Conservation (phyloP, 2,329 filamentous ascomycete species). For the Paramyrothecium sp. region DNA sequence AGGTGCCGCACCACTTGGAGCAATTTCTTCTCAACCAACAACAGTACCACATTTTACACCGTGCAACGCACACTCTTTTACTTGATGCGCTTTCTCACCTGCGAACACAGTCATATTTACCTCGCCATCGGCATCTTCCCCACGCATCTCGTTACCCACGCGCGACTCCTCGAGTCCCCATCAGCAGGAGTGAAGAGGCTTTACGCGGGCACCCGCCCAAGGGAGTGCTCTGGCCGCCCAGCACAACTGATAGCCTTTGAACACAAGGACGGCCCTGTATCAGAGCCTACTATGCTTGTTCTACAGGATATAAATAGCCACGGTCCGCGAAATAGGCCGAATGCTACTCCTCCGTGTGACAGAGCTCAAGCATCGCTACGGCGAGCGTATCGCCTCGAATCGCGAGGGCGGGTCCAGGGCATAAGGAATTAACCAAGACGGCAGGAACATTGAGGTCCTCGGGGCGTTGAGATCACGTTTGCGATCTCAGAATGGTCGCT, state of each 20-base stretch:
- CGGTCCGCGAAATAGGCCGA: neutral
- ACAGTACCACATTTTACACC: conserved; percentile 4
- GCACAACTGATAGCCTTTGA: neutral
- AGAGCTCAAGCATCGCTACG: neutral
- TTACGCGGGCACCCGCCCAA: neutral
- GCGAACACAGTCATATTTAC: conserved; percentile 7
- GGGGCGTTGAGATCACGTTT: no score
- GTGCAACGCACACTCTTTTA: conserved; percentile 9
- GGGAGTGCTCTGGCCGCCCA: neutral
- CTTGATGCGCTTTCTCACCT: conserved; percentile 9
- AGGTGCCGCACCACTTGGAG: conserved; percentile 5
- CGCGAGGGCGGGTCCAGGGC: neutral
- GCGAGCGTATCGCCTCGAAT: neutral
- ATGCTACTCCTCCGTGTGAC: neutral
- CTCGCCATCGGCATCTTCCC: conserved; percentile 1
- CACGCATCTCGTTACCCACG: conserved; percentile 1
- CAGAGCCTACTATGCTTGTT: neutral
- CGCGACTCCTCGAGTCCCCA: conserved; percentile 2
- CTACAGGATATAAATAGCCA: neutral
- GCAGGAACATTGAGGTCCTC: no score
- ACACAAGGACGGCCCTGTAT: neutral
- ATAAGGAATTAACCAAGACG: no score
- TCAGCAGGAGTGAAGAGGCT: conserved; percentile 4
- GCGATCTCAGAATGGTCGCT: no score
- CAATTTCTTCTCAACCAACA: conserved; percentile 4